phyloP scores from a whole-genome alignment of 768 basidiomycete species.

The Chalciporus sphaerocephalus region DNA sequence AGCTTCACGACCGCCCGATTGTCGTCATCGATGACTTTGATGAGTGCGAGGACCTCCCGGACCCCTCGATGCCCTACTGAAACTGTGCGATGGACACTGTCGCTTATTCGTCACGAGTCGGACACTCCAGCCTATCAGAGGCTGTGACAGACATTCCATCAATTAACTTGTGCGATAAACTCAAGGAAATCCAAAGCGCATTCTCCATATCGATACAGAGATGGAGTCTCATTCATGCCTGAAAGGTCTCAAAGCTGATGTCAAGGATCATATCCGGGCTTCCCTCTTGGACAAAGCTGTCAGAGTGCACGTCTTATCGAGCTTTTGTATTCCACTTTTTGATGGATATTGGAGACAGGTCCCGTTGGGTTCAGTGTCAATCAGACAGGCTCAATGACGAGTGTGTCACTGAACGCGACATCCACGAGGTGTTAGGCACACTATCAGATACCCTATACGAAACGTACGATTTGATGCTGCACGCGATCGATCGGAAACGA shows the following conservation, averaged over 20 bases:
- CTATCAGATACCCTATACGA: constrained; percentile 1
- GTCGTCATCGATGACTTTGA: constrained; percentile 13
- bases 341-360: no score
- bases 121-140: neutral
- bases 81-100: neutral
- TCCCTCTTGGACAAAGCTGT: constrained; percentile 1
- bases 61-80: neutral
- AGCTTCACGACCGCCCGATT: neutral
- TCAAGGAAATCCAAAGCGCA: neutral
- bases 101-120: constrained; percentile 8
- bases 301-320: constrained; percentile 1
- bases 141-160: neutral
- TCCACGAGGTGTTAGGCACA: constrained; percentile 1
- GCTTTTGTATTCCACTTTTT: no score
- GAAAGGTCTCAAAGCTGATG: neutral
- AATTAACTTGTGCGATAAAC: neutral
- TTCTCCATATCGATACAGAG: neutral
- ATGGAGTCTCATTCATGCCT: neutral
- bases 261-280: neutral
- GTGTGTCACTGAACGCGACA: neutral
- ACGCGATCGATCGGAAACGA: neutral
- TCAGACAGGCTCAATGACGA: neutral
- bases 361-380: constrained; percentile 6
- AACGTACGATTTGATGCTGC: constrained; percentile 1
- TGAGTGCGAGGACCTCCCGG: constrained; percentile 5